phyloP scores from a whole-genome alignment of 345 rosid genomes.

The Turritis glabra region DNA sequence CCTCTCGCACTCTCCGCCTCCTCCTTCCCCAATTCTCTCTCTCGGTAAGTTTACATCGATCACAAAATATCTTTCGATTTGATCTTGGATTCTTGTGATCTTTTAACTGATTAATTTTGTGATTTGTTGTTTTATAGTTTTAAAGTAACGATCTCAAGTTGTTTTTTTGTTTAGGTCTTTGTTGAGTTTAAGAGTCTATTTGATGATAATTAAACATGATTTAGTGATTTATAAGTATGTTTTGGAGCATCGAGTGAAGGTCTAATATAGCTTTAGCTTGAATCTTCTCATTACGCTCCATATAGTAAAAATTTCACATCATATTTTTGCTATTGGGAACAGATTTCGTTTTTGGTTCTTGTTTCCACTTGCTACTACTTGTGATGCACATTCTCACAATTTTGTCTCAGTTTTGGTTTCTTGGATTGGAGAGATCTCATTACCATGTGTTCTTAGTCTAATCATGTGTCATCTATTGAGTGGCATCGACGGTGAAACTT shows the following conservation, averaged over 20 bases:
- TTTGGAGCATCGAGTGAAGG: conserved; percentile 70
- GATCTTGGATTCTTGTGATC: neutral
- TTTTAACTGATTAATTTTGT: neutral
- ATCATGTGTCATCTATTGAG: neutral
- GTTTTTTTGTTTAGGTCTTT: neutral
- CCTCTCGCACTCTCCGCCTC: conserved; percentile 16
- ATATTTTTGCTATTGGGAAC: conserved; percentile 29
- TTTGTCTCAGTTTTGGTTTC: neutral
- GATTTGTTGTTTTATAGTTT: neutral
- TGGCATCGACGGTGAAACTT: neutral
- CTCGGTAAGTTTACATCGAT: neutral
- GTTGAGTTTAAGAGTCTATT: neutral
- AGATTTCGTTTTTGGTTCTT: conserved; percentile 38
- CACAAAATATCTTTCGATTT: neutral
- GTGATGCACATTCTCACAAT: conserved; percentile 22
- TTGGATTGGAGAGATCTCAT: neutral
- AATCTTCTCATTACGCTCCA: conserved; percentile 70
- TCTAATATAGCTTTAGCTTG: conserved; percentile 50
- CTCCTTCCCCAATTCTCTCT: neutral
- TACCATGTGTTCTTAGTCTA: neutral
- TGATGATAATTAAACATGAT: neutral
- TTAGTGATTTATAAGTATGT: neutral
- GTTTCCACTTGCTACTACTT: conserved; percentile 21
- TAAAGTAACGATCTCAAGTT: neutral
- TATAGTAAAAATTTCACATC: conserved; percentile 35